A percentile compares a stretch with the other conserved stretches of the same genome.
Conservation (phyloP, 164 flowering plant species). For the Litsea cubeba region DNA sequence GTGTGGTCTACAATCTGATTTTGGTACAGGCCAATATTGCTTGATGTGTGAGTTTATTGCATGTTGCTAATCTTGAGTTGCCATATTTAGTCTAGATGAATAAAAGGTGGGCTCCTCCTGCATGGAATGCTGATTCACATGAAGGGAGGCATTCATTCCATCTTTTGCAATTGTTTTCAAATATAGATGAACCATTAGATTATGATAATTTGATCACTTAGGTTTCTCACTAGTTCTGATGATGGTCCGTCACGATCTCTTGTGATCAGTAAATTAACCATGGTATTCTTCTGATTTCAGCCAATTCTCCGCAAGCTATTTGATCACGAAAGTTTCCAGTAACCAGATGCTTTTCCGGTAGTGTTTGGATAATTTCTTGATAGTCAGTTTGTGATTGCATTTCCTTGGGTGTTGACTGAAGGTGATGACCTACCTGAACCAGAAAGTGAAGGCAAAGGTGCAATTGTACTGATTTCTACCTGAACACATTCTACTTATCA, state of each 20-base stretch:
- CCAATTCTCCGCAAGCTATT: slow-evolving; percentile 47
- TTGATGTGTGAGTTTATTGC: neutral
- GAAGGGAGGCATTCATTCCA: neutral
- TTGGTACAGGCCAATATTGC: too few species aligned
- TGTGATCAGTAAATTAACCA: neutral
- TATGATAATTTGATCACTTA: neutral
- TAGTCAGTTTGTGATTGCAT: neutral
- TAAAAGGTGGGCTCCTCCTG: neutral
- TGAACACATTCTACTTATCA: too few species aligned
- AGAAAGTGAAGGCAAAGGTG: too few species aligned
- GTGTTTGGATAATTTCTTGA: neutral
- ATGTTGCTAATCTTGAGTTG: neutral
- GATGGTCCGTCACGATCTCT: neutral
- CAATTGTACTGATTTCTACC: too few species aligned
- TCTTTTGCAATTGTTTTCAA: neutral
- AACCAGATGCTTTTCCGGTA: slow-evolving; percentile 1
- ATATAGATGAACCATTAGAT: too few species aligned
- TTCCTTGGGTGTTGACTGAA: slow-evolving; percentile 12
- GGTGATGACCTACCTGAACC: neutral
- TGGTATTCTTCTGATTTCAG: slow-evolving; percentile 21
- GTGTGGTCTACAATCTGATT: neutral
- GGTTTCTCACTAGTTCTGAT: neutral
- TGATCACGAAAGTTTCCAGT: slow-evolving; percentile 26
- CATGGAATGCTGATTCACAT: neutral
- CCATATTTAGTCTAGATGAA: neutral